Evolutionary conservation across 192 early-diverging fungal species (phyloP), one percentile per base, ranked within the genome.

Genomic region (Funneliformis geosporum): DNA sequence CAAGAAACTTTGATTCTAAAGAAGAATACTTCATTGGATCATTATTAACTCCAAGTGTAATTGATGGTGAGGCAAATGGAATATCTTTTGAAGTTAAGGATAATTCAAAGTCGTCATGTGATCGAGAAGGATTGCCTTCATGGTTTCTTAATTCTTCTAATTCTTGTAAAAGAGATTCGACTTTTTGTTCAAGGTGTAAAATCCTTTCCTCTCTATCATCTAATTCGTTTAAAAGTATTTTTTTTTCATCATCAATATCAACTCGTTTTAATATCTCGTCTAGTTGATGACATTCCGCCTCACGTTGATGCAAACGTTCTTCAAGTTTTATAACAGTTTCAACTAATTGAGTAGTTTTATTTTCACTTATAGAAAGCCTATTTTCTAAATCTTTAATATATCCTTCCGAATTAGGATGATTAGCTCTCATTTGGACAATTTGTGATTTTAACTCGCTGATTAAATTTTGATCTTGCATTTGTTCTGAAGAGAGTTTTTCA

Each of bases 361-460:
- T 7, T 9, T 78, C 64, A 55, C 5, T 78, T 47, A n/a, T 25
- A 7, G 43, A 66, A 1, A 86, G 71, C 14, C 80, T 79, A 21
- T 68, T 47, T 47, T 86, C 85, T 40, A 83, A 62, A 44, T 75
- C 69, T 25, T 65, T 25, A n/a, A 83, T 82, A 44, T 75, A 64
- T 14, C 67, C 62, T 28, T 83, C 79, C 67, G 67, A 70, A 21
- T 83, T 73, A 16, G 59, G 5, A 28, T 60, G 38, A 21, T 18
- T 16, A 33, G 65, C 27, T n/a, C 40, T 78, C 7, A 67, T 7
- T 78, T 78, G 40, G 8, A n/a, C 16, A 62, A 76, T 65, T 44
- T 65, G 18, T 12, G 8, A 25, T 40, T 16, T 33, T 21, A 76
- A 18, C 28, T 76, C 75, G 4, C 27, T 66, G 38, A 78, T 78